Evolutionary conservation across 2,329 filamentous ascomycete genomes (phyloP).

Genomic region (Chaetomiaceae sp.): DNA sequence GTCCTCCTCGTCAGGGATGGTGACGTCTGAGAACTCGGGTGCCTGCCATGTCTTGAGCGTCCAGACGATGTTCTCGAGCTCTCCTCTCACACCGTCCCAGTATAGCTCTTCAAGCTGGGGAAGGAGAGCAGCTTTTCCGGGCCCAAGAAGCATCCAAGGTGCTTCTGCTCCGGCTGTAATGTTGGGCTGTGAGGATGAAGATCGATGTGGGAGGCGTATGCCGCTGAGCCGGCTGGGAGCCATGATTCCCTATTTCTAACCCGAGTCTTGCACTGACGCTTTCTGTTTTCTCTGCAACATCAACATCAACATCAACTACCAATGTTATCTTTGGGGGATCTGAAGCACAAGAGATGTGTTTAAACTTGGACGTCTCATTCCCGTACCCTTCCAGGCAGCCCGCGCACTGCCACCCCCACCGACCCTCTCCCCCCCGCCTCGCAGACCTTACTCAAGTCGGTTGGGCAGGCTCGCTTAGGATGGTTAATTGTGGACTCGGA

Average conservation of each 20-base stretch:
- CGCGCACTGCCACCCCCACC: background rate
- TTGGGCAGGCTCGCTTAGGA: background rate
- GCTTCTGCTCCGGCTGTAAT: background rate
- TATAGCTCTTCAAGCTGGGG: background rate
- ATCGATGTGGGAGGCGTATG: background rate
- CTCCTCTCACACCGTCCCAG: background rate
- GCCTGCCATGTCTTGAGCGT: background rate
- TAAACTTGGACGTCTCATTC: background rate
- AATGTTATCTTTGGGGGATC: background rate
- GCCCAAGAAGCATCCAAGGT: background rate
- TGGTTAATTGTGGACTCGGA: background rate
- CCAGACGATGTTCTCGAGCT: constrained; percentile 3
- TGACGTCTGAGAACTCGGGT: background rate
- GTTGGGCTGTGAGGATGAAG: background rate
- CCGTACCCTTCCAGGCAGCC: background rate
- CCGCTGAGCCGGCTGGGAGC: background rate
- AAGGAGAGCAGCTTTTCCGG: background rate
- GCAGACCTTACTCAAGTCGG: background rate
- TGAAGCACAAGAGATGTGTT: background rate
- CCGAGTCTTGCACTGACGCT: background rate
- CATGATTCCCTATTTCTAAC: background rate
- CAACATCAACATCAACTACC: background rate
- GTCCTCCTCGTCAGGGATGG: background rate
- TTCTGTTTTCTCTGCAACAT: background rate
- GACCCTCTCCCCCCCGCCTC: too few species aligned